Percentiles rank a stretch among this genome's conserved stretches.
These are phyloP conservation scores for Apiotrichum siamense DNA, from an alignment of 1,284 basidiomycete genomes.

Conservation along the genomic window DNA sequence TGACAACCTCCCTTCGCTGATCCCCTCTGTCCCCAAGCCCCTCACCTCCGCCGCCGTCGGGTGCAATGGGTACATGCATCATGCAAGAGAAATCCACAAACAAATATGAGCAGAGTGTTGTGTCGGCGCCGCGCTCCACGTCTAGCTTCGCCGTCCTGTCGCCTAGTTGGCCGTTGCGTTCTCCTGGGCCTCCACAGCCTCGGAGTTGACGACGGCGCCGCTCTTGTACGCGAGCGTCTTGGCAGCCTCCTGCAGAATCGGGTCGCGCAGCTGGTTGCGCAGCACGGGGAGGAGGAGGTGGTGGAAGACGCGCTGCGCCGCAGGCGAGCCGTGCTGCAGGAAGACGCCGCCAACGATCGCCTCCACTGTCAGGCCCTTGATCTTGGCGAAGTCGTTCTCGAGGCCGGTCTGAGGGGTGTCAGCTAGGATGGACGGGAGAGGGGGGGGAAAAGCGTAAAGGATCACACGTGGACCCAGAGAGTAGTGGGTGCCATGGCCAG, in stretches of 20 bases:
- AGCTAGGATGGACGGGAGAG: neutral
- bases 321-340: conserved; percentile 41
- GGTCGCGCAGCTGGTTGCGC: conserved; percentile 37
- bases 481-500: no score
- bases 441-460: no score
- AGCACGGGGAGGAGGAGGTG: conserved; percentile 36
- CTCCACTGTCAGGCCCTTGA: conserved; percentile 41
- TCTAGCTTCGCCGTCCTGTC: no score
- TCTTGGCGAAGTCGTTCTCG: conserved; percentile 18
- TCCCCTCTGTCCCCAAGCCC: no score
- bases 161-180: no score
- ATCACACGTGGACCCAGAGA: no score
- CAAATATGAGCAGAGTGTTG: conserved; percentile 1
- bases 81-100: no score
- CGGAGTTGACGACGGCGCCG: conserved; percentile 1
- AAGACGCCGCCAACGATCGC: conserved; percentile 43
- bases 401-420: conserved; percentile 22
- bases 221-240: conserved; percentile 14
- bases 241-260: conserved; percentile 28
- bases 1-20: no score
- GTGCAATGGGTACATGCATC: conserved; percentile 3
- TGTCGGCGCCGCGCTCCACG: neutral
- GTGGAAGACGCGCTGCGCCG: conserved; percentile 46
- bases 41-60: neutral
- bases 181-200: no score